Base-by-base conservation (phyloP, 768 basidiomycete genomes). In the Gelatoporia subvermispora region DNA sequence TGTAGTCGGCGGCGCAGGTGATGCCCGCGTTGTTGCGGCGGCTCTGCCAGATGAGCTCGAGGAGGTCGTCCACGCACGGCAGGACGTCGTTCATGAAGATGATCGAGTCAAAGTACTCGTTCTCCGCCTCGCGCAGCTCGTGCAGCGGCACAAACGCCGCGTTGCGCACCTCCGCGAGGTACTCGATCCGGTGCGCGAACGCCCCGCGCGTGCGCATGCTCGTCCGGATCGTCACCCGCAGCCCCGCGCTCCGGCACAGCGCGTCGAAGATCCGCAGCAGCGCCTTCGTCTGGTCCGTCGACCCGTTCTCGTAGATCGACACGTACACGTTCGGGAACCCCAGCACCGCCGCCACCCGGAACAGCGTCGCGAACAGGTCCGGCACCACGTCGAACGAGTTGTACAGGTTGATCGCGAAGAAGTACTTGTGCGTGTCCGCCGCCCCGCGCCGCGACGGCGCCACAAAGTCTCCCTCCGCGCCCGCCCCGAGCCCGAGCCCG, bases 11-110 rank as follows among this genome's bases (percentile, higher is more conserved):
- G 0, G 95, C 96, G 59, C 96, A 98, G 9, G 96, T 98, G 65
- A 98, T 95, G 15, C 94, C 95, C 1, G 96, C 96, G 67, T 96
- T 98, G 68, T 98, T 93, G 48, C 72, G 68, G 43, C 96, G 76
- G 60, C 81, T 84, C 68, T 99, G 96, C 87, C 86, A 97, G 63
- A 99, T 94, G 62, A 99, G 82, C 71, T 99, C 96, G 60, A 99
- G 82, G 48, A 99, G 70, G 69, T 99, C 96, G 67, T 99, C 96
- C 34, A 96, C 83, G 68, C 96, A 99, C 18, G 96, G 96, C 9
- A 99, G 74, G 68, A 99, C 86, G 67, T 99, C 96, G 78, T 99
- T 99, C 93, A 98, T 98, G 77, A 99, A 99, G 51, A 98, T 74
- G 71, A 99, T 89, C 34, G 86, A 82, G 71, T 99, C 95, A 57